These are phyloP conservation scores for Shiraia sp. DNA, from an alignment of 2,329 filamentous ascomycete genomes.

Conservation along the genomic window DNA sequence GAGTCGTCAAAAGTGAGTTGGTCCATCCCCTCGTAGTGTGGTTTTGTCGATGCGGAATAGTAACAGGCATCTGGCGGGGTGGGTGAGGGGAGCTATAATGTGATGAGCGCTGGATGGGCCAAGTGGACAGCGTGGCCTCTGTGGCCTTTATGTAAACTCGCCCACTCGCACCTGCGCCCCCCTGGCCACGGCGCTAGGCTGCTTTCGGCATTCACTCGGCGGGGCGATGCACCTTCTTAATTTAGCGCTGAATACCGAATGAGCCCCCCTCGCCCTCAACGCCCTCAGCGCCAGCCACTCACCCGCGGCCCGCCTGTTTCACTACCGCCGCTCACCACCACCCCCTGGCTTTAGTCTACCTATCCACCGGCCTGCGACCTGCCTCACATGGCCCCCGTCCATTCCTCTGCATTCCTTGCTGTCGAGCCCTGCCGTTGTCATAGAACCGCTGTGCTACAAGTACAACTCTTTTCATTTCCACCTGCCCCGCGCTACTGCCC, in stretches of 20 bases:
- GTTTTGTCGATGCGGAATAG: constrained; percentile 34
- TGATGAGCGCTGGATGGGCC: constrained; percentile 30
- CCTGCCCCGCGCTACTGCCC: too few species aligned
- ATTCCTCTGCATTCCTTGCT: constrained; percentile 17
- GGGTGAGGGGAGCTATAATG: constrained; percentile 30
- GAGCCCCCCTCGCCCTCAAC: constrained; percentile 8
- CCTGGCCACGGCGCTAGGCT: constrained; percentile 22
- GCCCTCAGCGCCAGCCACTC: constrained; percentile 23
- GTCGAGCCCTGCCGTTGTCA: too few species aligned
- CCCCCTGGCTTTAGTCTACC: constrained; percentile 4
- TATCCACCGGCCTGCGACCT: neutral
- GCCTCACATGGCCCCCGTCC: constrained; percentile 3
- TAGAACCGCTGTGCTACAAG: too few species aligned
- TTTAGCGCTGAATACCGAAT: constrained; percentile 13
- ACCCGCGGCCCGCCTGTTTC: constrained; percentile 34
- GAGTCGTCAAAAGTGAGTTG: constrained; percentile 19
- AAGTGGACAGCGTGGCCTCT: constrained; percentile 36
- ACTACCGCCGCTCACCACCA: constrained; percentile 14
- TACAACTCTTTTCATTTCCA: too few species aligned
- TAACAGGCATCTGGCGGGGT: constrained; percentile 34
- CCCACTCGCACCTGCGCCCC: constrained; percentile 17
- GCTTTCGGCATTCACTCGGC: constrained; percentile 1
- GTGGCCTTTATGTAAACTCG: constrained; percentile 39
- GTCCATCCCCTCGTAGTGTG: constrained; percentile 33
- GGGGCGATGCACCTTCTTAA: constrained; percentile 12